A percentile compares a stretch with the other conserved stretches of the same genome.
Conservation (phyloP, 2,329 filamentous ascomycete genomes). For the Ramularia collo-cygni region DNA sequence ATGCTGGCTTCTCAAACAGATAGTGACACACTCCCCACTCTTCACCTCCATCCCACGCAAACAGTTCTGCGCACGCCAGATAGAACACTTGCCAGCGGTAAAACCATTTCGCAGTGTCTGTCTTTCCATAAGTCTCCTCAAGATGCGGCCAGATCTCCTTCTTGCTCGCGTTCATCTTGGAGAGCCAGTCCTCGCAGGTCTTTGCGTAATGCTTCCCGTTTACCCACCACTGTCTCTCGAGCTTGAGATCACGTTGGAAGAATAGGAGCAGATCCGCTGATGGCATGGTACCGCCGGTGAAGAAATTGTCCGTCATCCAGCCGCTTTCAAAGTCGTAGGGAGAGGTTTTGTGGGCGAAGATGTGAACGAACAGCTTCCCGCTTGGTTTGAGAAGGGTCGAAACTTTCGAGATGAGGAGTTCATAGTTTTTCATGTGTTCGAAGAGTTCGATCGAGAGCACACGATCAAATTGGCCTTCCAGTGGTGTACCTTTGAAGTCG, state of each 20-base stretch:
- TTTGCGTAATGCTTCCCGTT: slow-evolving; percentile 61
- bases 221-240: slow-evolving; percentile 64
- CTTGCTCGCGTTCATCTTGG: slow-evolving; percentile 53
- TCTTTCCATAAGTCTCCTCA: slow-evolving; percentile 58
- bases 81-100: slow-evolving; percentile 68
- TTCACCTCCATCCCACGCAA: slow-evolving; percentile 58
- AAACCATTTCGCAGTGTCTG: slow-evolving; percentile 56
- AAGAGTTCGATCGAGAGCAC: slow-evolving; percentile 66
- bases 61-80: slow-evolving; percentile 63
- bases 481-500: slow-evolving; percentile 48
- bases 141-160: slow-evolving; percentile 57
- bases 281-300: slow-evolving; percentile 67
- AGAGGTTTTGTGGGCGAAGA: slow-evolving; percentile 57
- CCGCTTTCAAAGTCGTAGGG: slow-evolving; percentile 66
- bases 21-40: slow-evolving; percentile 63
- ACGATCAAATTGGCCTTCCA: slow-evolving; percentile 48
- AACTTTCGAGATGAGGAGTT: slow-evolving; percentile 59
- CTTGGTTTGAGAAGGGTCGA: slow-evolving; percentile 51
- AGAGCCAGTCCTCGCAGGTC: slow-evolving; percentile 64
- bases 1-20: slow-evolving; percentile 54
- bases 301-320: slow-evolving; percentile 70
- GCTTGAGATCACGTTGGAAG: slow-evolving; percentile 56
- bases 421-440: slow-evolving; percentile 73
- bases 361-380: slow-evolving; percentile 64
- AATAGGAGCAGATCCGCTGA: slow-evolving; percentile 59